These are phyloP conservation scores for Fusarium verticillioides DNA, from an alignment of 2,329 filamentous ascomycete genomes.

Conservation along the genomic window DNA sequence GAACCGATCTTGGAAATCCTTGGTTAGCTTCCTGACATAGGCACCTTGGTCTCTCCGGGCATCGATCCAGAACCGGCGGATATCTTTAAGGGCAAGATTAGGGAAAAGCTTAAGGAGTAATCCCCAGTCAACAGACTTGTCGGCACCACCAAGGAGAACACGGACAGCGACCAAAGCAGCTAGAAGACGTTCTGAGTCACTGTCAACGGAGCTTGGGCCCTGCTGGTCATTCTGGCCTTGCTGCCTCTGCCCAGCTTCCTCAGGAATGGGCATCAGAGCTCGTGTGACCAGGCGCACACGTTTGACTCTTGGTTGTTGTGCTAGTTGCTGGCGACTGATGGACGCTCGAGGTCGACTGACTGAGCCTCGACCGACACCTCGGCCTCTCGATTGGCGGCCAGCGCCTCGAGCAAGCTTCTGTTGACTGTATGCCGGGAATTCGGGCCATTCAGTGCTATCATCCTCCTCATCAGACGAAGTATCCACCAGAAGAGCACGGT, in stretches of 20 bases:
- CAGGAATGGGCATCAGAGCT: slow-evolving; percentile 44
- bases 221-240: slow-evolving; percentile 17
- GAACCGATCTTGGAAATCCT: slow-evolving; percentile 73
- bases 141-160: slow-evolving; percentile 69
- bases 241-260: background rate
- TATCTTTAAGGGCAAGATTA: slow-evolving; percentile 59
- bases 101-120: slow-evolving; percentile 67
- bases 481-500: slow-evolving; percentile 14
- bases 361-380: slow-evolving; percentile 7
- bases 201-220: background rate
- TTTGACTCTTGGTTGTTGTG: slow-evolving; percentile 37
- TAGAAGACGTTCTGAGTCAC: slow-evolving; percentile 53
- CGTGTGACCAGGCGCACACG: slow-evolving; percentile 47
- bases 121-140: slow-evolving; percentile 70
- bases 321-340: slow-evolving; percentile 6
- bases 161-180: slow-evolving; percentile 68
- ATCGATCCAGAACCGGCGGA: slow-evolving; percentile 67
- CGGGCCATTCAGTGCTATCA: slow-evolving; percentile 29
- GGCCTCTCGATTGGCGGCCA: background rate
- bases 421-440: background rate
- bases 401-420: background rate
- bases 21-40: slow-evolving; percentile 64
- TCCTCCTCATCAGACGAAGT: slow-evolving; percentile 35
- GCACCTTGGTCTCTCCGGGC: slow-evolving; percentile 62
- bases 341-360: slow-evolving; percentile 6